Base-by-base conservation (phyloP, 2,329 filamentous ascomycete genomes). In the Alternaria postmessia region DNA sequence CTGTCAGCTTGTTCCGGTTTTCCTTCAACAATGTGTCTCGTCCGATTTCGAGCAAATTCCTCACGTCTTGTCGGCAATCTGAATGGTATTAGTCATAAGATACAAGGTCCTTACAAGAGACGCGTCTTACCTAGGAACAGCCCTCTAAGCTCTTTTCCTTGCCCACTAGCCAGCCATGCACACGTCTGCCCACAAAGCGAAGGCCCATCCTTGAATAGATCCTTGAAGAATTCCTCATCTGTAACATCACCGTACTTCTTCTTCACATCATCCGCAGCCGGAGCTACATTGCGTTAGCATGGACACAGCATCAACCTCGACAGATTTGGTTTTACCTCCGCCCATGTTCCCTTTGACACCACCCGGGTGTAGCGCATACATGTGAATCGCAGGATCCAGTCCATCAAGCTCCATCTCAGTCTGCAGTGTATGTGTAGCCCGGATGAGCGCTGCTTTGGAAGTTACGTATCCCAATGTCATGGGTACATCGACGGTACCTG, bases 61-160 rank as follows among this genome's bases (percentile, higher is more conserved):
- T 56, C 2, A 75, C 61, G 59, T 75, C 70, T 54, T 75, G 73
- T n/a, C 73, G 59, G 47, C 73, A 75, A 61, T 75, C 72, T 74
- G 3, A 0, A 28, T 24, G 5, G 3, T 47, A 38, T 41, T 12
- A 52, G 16, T 16, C 7, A 1, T 8, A 24, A 18, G 2, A 1
- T n/a, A 11, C 30, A 18, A 3, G 12, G 6, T 3, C 1, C 5
- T 3, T 18, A 9, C 11, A 7, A 0, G 36, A 18, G 8, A 4
- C 2, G 20, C 9, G 12, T 24, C 62, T 52, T 63, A 72, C 71
- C 73, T 9, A 76, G 39, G 46, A 69, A 74, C 1, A 73, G 36
- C 0, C 73, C 73, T 42, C 72, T 57, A 18, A 76, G 46, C 22
- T 73, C 73, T 51, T 69, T 70, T 2, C 73, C 73, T 43, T 68